A percentile compares a stretch with the other conserved stretches of the same genome.
Evolutionary conservation across 1,284 basidiomycete genomes (phyloP).

Genomic region (Blastosporella zonata): DNA sequence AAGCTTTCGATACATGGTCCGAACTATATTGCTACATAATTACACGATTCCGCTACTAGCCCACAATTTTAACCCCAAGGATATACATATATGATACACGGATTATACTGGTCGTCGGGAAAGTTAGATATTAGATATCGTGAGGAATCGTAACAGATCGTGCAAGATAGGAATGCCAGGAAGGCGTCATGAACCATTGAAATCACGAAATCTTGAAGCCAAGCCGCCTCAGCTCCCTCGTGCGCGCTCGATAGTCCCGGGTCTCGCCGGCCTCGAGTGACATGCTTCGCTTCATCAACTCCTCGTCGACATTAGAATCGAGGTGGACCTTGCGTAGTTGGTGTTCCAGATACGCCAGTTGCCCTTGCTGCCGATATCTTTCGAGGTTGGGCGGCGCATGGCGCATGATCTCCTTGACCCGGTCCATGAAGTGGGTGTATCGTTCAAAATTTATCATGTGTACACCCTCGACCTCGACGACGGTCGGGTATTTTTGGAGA

Average conservation of each 20-base stretch:
- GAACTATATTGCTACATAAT: no score
- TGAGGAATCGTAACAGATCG: background rate
- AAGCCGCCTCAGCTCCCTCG: conserved; percentile 25
- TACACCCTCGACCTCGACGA: conserved; percentile 28
- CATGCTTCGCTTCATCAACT: conserved; percentile 30
- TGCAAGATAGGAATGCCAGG: background rate
- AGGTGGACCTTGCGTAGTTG: conserved; percentile 31
- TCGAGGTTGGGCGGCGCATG: conserved; percentile 33
- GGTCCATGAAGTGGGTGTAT: conserved; percentile 35
- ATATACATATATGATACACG: no score
- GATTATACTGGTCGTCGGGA: background rate
- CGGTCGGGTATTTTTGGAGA: conserved; percentile 27
- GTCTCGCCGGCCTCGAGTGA: conserved; percentile 30
- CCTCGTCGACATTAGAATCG: conserved; percentile 26
- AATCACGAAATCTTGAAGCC: conserved; percentile 24
- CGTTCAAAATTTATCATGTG: conserved; percentile 42
- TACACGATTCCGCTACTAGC: no score
- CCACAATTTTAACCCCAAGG: no score
- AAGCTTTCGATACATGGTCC: no score
- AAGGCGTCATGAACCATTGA: background rate
- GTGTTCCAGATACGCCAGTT: conserved; percentile 38
- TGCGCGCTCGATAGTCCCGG: conserved; percentile 25
- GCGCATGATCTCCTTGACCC: conserved; percentile 30
- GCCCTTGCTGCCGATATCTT: conserved; percentile 29
- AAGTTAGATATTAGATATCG: no score